Base-by-base conservation (phyloP, 2,329 filamentous ascomycete species). In the Mariannaea elegans region DNA sequence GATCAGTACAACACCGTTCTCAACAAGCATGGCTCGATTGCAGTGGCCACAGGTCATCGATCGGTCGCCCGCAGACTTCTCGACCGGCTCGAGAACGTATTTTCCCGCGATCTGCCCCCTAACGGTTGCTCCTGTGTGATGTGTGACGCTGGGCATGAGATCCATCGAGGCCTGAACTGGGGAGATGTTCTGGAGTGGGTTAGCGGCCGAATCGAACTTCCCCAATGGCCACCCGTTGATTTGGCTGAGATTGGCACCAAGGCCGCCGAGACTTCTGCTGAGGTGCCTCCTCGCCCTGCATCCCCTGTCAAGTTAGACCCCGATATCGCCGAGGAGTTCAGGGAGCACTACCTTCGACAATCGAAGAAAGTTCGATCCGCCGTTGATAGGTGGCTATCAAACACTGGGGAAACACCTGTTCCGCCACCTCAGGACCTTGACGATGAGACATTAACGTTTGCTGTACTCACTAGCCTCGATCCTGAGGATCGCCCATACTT, bases 101-200 rank as follows among this genome's bases (percentile, higher is more conserved):
- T 99, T 76, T 94, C 93, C 2, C 86, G 95, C 60, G 94, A 98
- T 71, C 89, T 99, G 32, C 94, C 94, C 0, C 88, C 88, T 0
- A 89, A 97, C 70, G 88, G 90, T n/a, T 98, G 94, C 74, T 80
- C 83, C 41, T 98, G 94, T 75, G 81, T 95, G 56, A 92, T 97
- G 82, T 98, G 94, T 72, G 86, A 90, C 45, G 81, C 78, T 12
- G 78, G 78, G 3, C 79, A 85, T 34, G 84, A 88, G 34, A 85
- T 90, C 14, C 86, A 88, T 63, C 84, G 83, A 55, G 94, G 93
- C 2, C 82, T 97, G 27, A 95, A 92, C 63, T 99, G 94, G 94
- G 94, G 95, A 9, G 94, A 98, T 73, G 93, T 98, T 12, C 79
- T 99, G 21, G 95, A 99, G 76, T 89, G 94, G 73, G 93, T 97